Percentiles rank a stretch among this genome's conserved stretches.
Conservation (phyloP, 805 yeast species). For the Pichia cephalocereana region DNA sequence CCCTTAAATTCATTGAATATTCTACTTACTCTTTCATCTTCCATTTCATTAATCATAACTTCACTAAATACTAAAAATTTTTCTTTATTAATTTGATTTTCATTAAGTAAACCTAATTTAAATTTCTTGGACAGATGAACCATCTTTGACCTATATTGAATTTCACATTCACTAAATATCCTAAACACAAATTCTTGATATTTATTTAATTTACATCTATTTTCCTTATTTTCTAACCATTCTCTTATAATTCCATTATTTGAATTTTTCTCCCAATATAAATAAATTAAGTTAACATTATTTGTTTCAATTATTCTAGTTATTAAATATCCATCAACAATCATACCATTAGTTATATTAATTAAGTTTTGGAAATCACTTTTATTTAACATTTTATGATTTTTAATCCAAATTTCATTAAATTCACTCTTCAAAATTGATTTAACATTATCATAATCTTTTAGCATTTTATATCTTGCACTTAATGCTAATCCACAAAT, state of each 20-base stretch:
- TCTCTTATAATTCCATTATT: constrained; percentile 9
- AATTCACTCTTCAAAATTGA: constrained; percentile 11
- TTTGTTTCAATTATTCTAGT: constrained; percentile 8
- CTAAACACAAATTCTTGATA: constrained; percentile 9
- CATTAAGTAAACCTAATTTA: constrained; percentile 3
- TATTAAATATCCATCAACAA: constrained; percentile 8
- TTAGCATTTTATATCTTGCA: constrained; percentile 17
- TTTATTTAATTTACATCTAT: background rate
- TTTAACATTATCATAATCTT: constrained; percentile 10
- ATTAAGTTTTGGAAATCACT: constrained; percentile 16
- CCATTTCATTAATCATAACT: constrained; percentile 11
- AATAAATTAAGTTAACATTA: constrained; percentile 12
- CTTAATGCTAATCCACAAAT: constrained; percentile 16
- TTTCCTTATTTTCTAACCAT: constrained; percentile 6
- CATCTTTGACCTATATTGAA: constrained; percentile 6
- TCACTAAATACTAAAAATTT: constrained; percentile 13
- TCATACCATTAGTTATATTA: constrained; percentile 10
- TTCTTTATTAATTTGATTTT: constrained; percentile 1
- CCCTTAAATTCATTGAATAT: background rate
- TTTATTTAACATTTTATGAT: background rate
- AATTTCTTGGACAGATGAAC: constrained; percentile 10
- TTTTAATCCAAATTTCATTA: constrained; percentile 16
- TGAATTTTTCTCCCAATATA: constrained; percentile 21
- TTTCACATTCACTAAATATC: constrained; percentile 8
- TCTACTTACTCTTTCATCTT: constrained; percentile 1